A percentile compares a stretch with the other conserved stretches of the same genome.
These are phyloP conservation scores for Chaetomium sp. DNA, from an alignment of 2,329 filamentous ascomycete genomes.

Conservation along the genomic window DNA sequence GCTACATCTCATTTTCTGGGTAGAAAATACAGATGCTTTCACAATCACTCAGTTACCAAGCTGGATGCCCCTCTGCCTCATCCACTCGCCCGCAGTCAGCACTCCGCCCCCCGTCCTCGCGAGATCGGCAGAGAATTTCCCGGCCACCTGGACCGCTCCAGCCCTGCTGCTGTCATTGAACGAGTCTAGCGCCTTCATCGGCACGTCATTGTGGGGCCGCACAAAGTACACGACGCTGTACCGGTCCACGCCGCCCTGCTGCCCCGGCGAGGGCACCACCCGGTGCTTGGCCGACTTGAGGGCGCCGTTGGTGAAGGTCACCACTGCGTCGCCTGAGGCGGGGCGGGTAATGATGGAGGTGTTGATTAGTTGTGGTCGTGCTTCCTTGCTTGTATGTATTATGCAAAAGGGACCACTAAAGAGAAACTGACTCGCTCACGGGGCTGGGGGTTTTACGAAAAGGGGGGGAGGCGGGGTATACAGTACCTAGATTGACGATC, in stretches of 20 bases:
- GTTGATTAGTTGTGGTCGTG: not conserved
- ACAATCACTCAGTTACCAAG: slow-evolving; percentile 13
- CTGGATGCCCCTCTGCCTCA: slow-evolving; percentile 23
- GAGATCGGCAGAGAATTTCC: slow-evolving; percentile 30
- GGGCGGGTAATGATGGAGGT: not conserved
- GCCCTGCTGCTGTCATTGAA: not conserved
- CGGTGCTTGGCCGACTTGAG: slow-evolving; percentile 43
- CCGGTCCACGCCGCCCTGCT: slow-evolving; percentile 38
- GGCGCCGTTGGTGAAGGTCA: slow-evolving; percentile 41
- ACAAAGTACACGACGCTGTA: slow-evolving; percentile 44
- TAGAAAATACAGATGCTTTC: not conserved
- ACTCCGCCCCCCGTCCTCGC: slow-evolving; percentile 2
- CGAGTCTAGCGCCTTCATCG: slow-evolving; percentile 34
- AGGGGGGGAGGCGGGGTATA: not conserved
- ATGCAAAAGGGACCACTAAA: not conserved
- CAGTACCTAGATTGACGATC: slow-evolving; percentile 43
- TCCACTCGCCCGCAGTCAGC: slow-evolving; percentile 27
- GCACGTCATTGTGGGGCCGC: slow-evolving; percentile 39
- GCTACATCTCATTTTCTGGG: not conserved
- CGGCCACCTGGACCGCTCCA: slow-evolving; percentile 17
- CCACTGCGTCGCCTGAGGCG: slow-evolving; percentile 39
- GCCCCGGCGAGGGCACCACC: slow-evolving; percentile 40
- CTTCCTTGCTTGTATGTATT: not conserved
- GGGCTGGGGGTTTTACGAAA: not conserved
- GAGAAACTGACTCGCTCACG: not conserved